These are phyloP conservation scores for Populus ilicifolia DNA, from an alignment of 345 rosid species.

Conservation along the genomic window DNA sequence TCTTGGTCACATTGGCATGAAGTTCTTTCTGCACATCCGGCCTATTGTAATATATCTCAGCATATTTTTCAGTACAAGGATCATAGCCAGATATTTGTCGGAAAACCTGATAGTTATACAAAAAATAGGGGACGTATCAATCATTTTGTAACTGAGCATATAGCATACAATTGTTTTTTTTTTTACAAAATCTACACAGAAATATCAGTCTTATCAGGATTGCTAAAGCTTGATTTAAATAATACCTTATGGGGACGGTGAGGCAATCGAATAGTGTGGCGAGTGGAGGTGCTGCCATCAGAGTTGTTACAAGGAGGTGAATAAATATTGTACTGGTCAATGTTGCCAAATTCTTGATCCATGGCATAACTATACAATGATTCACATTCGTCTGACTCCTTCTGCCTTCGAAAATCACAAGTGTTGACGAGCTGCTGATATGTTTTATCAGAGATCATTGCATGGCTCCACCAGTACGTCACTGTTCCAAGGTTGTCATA, in stretches of 20 bases:
- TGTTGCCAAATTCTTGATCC: conserved; percentile 93
- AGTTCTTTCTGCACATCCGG: conserved; percentile 86
- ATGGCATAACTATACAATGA: conserved; percentile 81
- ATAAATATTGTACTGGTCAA: conserved; percentile 92
- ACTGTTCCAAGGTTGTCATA: conserved; percentile 96
- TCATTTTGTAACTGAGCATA: neutral
- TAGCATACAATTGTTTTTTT: neutral
- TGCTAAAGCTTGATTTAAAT: neutral
- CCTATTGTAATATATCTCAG: conserved; percentile 88
- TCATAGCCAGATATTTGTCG: conserved; percentile 75
- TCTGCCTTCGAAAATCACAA: conserved; percentile 73
- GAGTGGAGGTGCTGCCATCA: conserved; percentile 44
- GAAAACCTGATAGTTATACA: conserved; percentile 35
- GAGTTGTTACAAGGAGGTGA: conserved; percentile 87
- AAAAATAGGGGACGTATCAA: neutral
- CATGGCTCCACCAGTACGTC: conserved; percentile 99
- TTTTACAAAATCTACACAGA: neutral
- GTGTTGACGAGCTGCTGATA: conserved; percentile 73
- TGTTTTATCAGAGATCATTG: conserved; percentile 90
- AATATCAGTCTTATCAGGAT: neutral
- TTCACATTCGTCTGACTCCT: conserved; percentile 85
- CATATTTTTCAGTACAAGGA: conserved; percentile 97
- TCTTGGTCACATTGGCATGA: conserved; percentile 69
- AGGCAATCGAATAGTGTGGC: conserved; percentile 54
- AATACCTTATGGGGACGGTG: conserved; percentile 53